These are phyloP conservation scores for Fonsecaea monophora DNA, from an alignment of 2,329 filamentous ascomycete genomes.

Conservation along the genomic window DNA sequence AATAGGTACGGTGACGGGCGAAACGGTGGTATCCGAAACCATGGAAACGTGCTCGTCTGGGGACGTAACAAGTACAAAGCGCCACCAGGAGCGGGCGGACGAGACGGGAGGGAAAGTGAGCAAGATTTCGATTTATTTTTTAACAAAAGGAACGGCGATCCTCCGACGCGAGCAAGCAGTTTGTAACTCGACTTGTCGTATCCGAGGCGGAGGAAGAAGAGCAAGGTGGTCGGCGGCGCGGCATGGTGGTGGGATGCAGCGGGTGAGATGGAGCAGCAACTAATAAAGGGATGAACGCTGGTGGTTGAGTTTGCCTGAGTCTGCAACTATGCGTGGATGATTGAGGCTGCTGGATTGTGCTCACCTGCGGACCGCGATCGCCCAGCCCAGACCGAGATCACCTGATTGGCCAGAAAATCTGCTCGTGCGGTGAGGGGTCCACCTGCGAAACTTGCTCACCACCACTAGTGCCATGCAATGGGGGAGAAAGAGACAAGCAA, in stretches of 20 bases:
- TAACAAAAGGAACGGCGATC: conserved; percentile 6
- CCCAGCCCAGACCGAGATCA: neutral
- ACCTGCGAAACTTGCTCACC: conserved; percentile 31
- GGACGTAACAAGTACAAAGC: neutral
- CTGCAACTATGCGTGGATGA: neutral
- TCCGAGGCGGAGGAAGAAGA: neutral
- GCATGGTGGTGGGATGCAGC: neutral
- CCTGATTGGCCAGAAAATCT: conserved; percentile 24
- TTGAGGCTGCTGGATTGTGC: neutral
- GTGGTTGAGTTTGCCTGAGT: neutral
- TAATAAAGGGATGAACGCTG: conserved; percentile 8
- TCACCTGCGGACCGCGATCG: neutral
- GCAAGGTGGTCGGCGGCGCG: neutral
- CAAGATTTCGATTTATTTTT: neutral
- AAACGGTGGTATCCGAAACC: neutral
- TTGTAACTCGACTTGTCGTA: neutral
- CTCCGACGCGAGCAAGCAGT: conserved; percentile 2
- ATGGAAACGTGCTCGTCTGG: conserved; percentile 17
- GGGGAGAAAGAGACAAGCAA: neutral
- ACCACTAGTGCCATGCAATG: conserved; percentile 13
- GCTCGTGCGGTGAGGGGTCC: conserved; percentile 13
- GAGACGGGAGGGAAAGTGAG: conserved; percentile 3
- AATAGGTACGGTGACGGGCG: neutral
- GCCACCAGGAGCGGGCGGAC: neutral
- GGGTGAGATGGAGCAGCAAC: conserved; percentile 1